Base-by-base conservation (phyloP, 805 yeast genomes). In the Alloascoidea africana region DNA sequence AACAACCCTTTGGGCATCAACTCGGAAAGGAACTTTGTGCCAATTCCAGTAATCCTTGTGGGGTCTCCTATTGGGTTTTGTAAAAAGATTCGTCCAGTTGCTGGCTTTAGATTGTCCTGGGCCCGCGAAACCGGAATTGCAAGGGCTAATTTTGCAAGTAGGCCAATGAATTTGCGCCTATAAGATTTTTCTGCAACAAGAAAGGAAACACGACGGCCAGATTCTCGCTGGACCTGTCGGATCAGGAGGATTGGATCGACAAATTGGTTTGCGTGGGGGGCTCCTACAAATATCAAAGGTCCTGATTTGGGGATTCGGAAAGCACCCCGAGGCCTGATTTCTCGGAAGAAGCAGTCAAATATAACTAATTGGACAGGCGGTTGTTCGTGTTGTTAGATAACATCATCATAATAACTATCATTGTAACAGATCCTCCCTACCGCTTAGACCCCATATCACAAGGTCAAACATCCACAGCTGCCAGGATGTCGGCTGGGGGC, bases 101-200 rank as follows among this genome's bases (percentile, higher is more conserved):
- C 93, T 2, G 61, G 53, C 19, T 53, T 60, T 55, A 89, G 65
- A 52, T 76, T 76, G 54, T 91, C 98, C 55, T 91, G 97, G 2
- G 96, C 86, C 47, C 98, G 69, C 13, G 73, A 77, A 1, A 91
- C 98, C 3, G 96, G 96, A 44, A 91, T 91, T 1, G 95, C 65
- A 59, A 78, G 66, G 44, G 84, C 83, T 43, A 77, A 66, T 38
- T 78, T 66, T 2, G 96, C 77, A 48, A 91, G 59, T 30, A 72
- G 60, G 2, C 96, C 96, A 44, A 91, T 74, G 39, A 82, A 68
- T 14, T 59, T 59, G 23, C 73, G 69, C 30, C 68, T 60, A 58
- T 80, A 69, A 2, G 94, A 82, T 36, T 68, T 72, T 18, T 79
- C 93, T 4, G 98, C 98, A 43, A 86, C 82, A 44, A 89, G 62